phyloP scores from a whole-genome alignment of 208 protist species.

The Leishmania aethiopica region DNA sequence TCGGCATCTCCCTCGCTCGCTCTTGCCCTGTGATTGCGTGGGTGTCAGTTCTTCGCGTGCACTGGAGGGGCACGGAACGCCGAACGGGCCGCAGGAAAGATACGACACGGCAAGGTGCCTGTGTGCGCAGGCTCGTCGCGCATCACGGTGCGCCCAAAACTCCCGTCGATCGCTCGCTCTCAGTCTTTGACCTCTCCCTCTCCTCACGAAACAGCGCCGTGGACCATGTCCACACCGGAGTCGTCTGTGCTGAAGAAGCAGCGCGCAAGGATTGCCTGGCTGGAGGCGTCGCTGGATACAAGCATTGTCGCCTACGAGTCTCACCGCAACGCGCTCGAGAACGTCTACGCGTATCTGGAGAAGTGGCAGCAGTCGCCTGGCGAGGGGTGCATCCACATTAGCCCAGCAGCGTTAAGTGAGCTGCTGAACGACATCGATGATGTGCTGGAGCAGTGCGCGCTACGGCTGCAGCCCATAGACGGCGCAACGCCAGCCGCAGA shows the following conservation, averaged over 20 bases:
- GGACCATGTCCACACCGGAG: not conserved
- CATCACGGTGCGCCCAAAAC: too few relatives aligned
- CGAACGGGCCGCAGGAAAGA: too few relatives aligned
- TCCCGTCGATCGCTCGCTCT: not conserved
- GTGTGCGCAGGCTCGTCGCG: too few relatives aligned
- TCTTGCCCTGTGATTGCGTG: not conserved
- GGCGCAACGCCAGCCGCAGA: not conserved
- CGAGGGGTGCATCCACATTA: slow-evolving; percentile 34
- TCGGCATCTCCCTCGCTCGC: not conserved
- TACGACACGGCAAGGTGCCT: too few relatives aligned
- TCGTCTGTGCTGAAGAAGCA: not conserved
- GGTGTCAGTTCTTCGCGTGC: too few relatives aligned
- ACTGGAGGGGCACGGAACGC: too few relatives aligned
- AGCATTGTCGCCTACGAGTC: slow-evolving; percentile 47
- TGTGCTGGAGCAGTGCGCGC: slow-evolving; percentile 34
- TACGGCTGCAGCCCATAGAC: slow-evolving; percentile 31
- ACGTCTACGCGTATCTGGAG: slow-evolving; percentile 34
- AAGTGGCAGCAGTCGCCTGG: slow-evolving; percentile 25
- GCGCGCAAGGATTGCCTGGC: slow-evolving; percentile 26
- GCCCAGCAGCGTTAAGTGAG: slow-evolving; percentile 16
- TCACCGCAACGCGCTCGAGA: slow-evolving; percentile 50
- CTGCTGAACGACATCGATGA: slow-evolving; percentile 41
- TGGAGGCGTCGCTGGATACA: slow-evolving; percentile 42
- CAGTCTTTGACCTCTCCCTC: not conserved
- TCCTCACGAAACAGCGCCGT: not conserved